Conservation (phyloP, 1,284 basidiomycete genomes). For the Paramarasmius palmivorus region DNA sequence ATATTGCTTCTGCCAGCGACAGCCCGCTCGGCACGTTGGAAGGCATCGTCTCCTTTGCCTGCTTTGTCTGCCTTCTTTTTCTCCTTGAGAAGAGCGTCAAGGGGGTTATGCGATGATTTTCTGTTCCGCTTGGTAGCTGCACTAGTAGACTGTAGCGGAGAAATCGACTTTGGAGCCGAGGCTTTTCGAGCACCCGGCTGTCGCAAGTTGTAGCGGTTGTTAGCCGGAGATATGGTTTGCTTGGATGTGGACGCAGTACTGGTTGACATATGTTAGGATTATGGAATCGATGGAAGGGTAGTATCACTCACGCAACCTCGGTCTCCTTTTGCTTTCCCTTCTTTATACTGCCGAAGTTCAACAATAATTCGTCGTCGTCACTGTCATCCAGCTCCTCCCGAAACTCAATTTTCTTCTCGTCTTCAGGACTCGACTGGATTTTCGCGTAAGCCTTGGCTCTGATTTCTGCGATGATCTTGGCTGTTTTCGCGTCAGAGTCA, state of each 20-base stretch:
- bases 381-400: constrained; percentile 46
- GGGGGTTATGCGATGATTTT: constrained; percentile 40
- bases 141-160: constrained; percentile 12
- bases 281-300: no score
- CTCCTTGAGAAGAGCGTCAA: constrained; percentile 55
- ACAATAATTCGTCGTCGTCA: constrained; percentile 40
- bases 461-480: constrained; percentile 60
- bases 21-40: constrained; percentile 44
- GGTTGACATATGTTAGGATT: no score
- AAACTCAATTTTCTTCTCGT: constrained; percentile 36
- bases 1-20: constrained; percentile 29
- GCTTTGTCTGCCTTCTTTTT: constrained; percentile 43
- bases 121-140: constrained; percentile 2
- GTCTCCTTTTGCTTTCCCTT: constrained; percentile 19
- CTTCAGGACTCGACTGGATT: constrained; percentile 42
- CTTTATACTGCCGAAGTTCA: constrained; percentile 14
- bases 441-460: constrained; percentile 52
- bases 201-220: constrained; percentile 19
- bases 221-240: background rate
- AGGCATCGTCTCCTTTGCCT: constrained; percentile 43
- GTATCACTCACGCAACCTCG: background rate
- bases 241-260: background rate
- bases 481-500: constrained; percentile 47
- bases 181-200: constrained; percentile 9
- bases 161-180: constrained; percentile 4